Evolutionary conservation across 805 yeast genomes (phyloP), one percentile per base, ranked within the genome.

Genomic region (Zygotorulaspora florentina): DNA sequence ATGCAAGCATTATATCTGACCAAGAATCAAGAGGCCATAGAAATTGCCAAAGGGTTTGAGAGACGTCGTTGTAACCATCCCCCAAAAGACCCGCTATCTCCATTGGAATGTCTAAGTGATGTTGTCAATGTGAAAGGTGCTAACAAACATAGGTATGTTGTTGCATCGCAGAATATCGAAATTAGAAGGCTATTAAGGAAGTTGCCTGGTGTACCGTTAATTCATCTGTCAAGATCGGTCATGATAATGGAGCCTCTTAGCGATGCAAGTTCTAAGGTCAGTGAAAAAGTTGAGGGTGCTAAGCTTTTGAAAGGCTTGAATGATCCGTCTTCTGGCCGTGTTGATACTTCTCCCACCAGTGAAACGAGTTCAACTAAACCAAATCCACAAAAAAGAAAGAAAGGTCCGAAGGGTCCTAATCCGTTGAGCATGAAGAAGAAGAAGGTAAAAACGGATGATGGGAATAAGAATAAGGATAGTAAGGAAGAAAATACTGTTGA

Each of bases 191-290:
- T 72, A 39, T 71, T 93, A 50, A 75, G 98, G 54, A 71, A 71
- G 26, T 72, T 89, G 9, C 95, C 99, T 0, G 99, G 96, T 10
- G 85, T 88, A 1, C 99, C 99, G 1, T 66, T 93, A 53, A 71
- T 91, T 8, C 90, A 85, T 64, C 81, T 93, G 79, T 83, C 85
- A 59, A 75, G 96, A 50, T 80, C 96, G 1, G 99, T 93, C 13
- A 87, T 93, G 91, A 82, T 93, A 23, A 81, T 93, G 93, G 99
- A 93, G 66, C 96, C 97, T 7, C 69, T 89, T 54, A 85, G 96
- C 42, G 76, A 75, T 31, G 86, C 87, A 6, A 84, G 91, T 35
- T 72, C 71, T 10, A 64, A 61, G 37, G 71, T 74, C 12, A 79
- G 80, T 44, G 59, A 59, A 38, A 55, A 65, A 25, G 69, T 74